Evolutionary conservation across 306 rosid genomes (phyloP).

Genomic region (Quercus ilex): DNA sequence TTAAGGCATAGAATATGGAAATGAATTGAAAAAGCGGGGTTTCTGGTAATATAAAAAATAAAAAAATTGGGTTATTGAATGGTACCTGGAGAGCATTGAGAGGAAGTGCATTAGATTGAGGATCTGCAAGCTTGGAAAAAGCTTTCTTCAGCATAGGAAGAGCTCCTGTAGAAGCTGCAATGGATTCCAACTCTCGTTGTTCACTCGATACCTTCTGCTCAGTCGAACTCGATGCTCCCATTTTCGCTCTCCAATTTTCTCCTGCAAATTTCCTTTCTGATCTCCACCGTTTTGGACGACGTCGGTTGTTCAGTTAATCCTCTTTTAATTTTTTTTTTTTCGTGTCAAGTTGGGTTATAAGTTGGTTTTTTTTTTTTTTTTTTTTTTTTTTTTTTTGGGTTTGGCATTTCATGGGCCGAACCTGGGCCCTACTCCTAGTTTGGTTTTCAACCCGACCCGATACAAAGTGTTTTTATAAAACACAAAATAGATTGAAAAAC

Average conservation of each 20-base stretch:
- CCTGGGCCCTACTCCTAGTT: too few relatives aligned
- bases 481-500: too few relatives aligned
- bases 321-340: too few relatives aligned
- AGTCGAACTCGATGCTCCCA: conserved; percentile 84
- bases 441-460: too few relatives aligned
- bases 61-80: neutral
- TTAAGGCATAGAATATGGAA: neutral
- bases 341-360: too few relatives aligned
- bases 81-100: conserved; percentile 48
- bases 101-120: conserved; percentile 52
- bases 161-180: conserved; percentile 74
- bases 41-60: neutral
- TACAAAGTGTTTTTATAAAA: too few relatives aligned
- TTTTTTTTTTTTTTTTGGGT: too few relatives aligned
- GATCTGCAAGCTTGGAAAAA: conserved; percentile 61
- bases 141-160: conserved; percentile 68
- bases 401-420: too few relatives aligned
- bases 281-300: neutral
- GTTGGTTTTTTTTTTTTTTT: too few relatives aligned
- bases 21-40: neutral
- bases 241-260: conserved; percentile 17
- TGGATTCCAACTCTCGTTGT: conserved; percentile 58
- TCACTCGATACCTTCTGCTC: conserved; percentile 47
- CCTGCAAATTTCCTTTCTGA: neutral
- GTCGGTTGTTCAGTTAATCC: too few relatives aligned